Percentiles rank a stretch among this genome's conserved stretches.
Conservation (phyloP, 352 stramenopile genomes). For the Phytophthora rubi region DNA sequence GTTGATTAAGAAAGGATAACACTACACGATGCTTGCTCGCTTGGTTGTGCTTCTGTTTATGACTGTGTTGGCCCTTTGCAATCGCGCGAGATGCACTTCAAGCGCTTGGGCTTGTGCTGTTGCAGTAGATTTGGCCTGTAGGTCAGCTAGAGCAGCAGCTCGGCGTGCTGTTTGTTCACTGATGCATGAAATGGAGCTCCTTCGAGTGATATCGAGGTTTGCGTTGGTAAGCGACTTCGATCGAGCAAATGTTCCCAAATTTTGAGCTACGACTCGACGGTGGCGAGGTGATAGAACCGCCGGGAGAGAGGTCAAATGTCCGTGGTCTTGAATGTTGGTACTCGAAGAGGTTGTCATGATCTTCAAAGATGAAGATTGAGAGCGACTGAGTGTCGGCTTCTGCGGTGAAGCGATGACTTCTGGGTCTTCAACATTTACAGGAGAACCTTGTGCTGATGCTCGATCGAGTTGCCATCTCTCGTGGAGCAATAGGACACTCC, state of each 20-base stretch:
- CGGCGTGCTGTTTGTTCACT: constrained; percentile 33
- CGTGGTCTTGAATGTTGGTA: not conserved
- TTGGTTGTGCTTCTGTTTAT: constrained; percentile 1
- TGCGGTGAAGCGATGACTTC: not conserved
- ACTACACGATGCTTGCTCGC: constrained; percentile 2
- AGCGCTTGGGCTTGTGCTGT: constrained; percentile 17
- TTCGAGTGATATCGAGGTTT: constrained; percentile 4
- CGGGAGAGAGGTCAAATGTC: constrained; percentile 16
- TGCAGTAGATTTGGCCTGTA: constrained; percentile 23
- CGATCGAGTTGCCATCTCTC: constrained; percentile 20
- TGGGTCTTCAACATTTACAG: not conserved
- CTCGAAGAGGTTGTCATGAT: constrained; percentile 1
- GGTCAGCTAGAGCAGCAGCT: constrained; percentile 25
- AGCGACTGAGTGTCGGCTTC: not conserved
- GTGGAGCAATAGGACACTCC: constrained; percentile 22
- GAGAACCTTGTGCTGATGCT: not conserved
- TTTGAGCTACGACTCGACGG: constrained; percentile 14
- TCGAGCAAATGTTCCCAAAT: not conserved
- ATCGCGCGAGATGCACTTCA: constrained; percentile 36
- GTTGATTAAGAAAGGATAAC: not conserved
- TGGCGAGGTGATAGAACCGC: constrained; percentile 22
- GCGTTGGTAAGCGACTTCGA: not conserved
- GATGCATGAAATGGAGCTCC: constrained; percentile 13
- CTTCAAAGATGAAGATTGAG: constrained; percentile 4
- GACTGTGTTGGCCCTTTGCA: constrained; percentile 22